Conservation (phyloP, 208 protist species). For the Wallacemonas sp. region DNA sequence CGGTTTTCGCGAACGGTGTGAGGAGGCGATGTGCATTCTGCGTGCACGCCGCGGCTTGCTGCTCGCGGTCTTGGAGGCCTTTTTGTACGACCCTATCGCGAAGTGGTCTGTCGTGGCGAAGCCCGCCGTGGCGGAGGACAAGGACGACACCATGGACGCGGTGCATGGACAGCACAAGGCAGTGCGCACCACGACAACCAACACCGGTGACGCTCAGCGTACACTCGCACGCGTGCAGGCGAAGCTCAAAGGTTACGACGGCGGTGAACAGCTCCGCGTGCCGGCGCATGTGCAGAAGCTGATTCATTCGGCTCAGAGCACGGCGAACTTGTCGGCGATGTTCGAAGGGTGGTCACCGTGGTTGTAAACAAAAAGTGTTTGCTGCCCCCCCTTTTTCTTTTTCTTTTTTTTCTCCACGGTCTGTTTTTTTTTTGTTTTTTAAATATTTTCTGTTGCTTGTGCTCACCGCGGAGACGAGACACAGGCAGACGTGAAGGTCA, state of each 20-base stretch:
- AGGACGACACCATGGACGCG: conserved; percentile 10
- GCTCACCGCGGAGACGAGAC: too few species aligned
- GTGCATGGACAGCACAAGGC: not conserved
- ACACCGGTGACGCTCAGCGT: conserved; percentile 65
- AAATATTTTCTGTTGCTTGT: not conserved
- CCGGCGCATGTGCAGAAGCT: conserved; percentile 72
- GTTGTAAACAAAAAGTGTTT: conserved; percentile 45
- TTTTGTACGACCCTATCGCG: conserved; percentile 96
- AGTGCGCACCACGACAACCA: conserved; percentile 40
- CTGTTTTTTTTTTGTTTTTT: not conserved
- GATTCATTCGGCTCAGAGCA: conserved; percentile 63
- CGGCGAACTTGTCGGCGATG: conserved; percentile 62
- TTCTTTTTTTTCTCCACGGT: too few species aligned
- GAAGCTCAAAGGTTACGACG: conserved; percentile 87
- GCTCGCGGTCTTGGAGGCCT: conserved; percentile 90
- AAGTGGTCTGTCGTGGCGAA: conserved; percentile 75
- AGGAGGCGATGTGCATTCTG: conserved; percentile 86
- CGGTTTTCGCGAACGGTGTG: conserved; percentile 85
- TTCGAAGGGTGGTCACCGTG: conserved; percentile 87
- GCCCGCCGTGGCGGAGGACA: not conserved
- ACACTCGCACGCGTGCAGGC: conserved; percentile 75
- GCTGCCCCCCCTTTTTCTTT: too few species aligned
- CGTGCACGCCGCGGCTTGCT: conserved; percentile 71
- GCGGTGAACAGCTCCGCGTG: conserved; percentile 60
- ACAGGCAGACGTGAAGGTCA: not conserved